Percentiles rank a stretch among this genome's conserved stretches.
These are phyloP conservation scores for Phalaenopsis equestris DNA, from an alignment of 106 monocot genomes.

Conservation along the genomic window DNA sequence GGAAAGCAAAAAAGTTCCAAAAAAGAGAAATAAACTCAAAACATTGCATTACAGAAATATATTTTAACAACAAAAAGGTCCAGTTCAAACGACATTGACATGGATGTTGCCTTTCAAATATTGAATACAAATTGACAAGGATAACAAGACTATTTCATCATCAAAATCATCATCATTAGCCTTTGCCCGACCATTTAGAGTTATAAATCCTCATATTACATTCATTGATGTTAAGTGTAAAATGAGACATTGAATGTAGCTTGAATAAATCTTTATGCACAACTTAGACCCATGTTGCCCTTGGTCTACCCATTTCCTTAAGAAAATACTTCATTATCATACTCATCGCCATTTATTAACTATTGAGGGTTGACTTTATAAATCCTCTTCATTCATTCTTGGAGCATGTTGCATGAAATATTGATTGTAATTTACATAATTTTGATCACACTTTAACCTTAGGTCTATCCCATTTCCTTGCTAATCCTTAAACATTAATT, in stretches of 20 bases:
- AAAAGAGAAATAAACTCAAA: background rate
- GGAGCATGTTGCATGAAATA: background rate
- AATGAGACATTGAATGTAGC: background rate
- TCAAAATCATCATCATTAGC: background rate
- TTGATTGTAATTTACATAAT: background rate
- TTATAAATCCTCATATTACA: background rate
- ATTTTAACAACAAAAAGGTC: background rate
- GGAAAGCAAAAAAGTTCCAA: background rate
- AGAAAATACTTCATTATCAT: background rate
- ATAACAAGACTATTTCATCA: background rate
- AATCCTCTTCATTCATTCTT: background rate
- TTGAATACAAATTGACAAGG: background rate
- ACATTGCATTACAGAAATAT: background rate
- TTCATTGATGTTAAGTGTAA: background rate
- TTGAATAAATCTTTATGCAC: background rate
- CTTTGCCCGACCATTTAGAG: background rate
- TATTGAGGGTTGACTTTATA: background rate
- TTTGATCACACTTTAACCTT: background rate
- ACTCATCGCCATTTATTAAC: background rate
- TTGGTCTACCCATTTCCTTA: background rate
- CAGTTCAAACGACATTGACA: background rate
- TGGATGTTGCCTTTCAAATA: background rate
- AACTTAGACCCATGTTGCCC: background rate
- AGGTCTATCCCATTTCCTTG: background rate
- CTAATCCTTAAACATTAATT: background rate